phyloP scores from a whole-genome alignment of 192 early-diverging fungal genomes.

The Chytriomyces sp. region DNA sequence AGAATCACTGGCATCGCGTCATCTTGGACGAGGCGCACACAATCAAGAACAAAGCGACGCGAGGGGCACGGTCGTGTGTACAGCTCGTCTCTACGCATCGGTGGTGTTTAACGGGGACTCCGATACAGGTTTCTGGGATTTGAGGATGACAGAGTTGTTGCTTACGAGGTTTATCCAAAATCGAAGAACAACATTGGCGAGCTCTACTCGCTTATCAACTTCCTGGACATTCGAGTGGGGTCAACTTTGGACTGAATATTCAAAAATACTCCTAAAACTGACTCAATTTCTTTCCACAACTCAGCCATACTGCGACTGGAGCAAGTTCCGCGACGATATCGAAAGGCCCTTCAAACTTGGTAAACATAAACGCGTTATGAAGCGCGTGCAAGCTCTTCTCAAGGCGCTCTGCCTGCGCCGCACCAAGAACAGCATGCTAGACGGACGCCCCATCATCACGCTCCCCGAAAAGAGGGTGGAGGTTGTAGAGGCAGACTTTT shows the following conservation, averaged over 20 bases:
- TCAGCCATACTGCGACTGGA: constrained; percentile 41
- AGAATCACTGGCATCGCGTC: constrained; percentile 41
- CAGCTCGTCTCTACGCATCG: constrained; percentile 34
- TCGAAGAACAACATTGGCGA: constrained; percentile 45
- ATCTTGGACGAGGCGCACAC: constrained; percentile 50
- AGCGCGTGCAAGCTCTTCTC: constrained; percentile 62
- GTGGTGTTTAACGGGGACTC: constrained; percentile 52
- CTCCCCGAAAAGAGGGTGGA: constrained; percentile 50
- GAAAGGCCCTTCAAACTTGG: constrained; percentile 45
- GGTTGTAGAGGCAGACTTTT: constrained; percentile 12
- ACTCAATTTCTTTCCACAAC: too few relatives aligned
- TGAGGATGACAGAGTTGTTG: too few relatives aligned
- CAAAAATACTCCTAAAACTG: too few relatives aligned
- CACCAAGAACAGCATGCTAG: constrained; percentile 63
- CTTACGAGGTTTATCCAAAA: background rate
- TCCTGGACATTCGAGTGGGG: constrained; percentile 34
- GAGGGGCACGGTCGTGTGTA: constrained; percentile 29
- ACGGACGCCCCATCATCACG: constrained; percentile 65
- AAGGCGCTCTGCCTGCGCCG: constrained; percentile 61
- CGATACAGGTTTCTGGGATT: constrained; percentile 34
- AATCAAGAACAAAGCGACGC: constrained; percentile 48
- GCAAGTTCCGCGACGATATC: constrained; percentile 50
- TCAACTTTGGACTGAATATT: too few relatives aligned
- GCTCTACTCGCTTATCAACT: constrained; percentile 42
- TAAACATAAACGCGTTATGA: constrained; percentile 43